Evolutionary conservation across 768 basidiomycete genomes (phyloP).

Genomic region (Boletus huronensis): DNA sequence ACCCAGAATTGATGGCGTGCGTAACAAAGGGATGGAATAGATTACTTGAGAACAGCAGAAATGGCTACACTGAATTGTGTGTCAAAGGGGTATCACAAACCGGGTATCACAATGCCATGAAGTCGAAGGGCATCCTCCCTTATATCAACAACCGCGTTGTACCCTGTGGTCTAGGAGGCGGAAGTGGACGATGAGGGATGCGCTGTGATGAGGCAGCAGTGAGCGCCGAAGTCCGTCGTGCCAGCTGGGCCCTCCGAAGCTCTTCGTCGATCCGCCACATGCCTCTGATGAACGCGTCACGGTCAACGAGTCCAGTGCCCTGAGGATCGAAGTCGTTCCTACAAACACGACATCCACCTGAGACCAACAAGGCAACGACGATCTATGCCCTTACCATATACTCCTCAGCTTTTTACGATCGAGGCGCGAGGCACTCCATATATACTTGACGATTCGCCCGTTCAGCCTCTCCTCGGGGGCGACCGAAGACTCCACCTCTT

Average conservation of each 20-base stretch:
- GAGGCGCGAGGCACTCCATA: slow-evolving; percentile 64
- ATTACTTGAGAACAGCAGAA: slow-evolving; percentile 2
- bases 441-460: slow-evolving; percentile 51
- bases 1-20: neutral
- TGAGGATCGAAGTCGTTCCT: slow-evolving; percentile 72
- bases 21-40: slow-evolving; percentile 11
- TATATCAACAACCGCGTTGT: slow-evolving; percentile 13
- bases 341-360: slow-evolving; percentile 1
- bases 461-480: slow-evolving; percentile 48
- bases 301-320: slow-evolving; percentile 53
- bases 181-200: slow-evolving; percentile 32
- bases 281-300: slow-evolving; percentile 66
- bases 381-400: slow-evolving; percentile 56
- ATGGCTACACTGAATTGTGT: neutral
- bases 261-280: slow-evolving; percentile 91
- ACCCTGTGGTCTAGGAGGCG: slow-evolving; percentile 17
- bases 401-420: slow-evolving; percentile 48
- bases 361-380: neutral
- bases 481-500: slow-evolving; percentile 23
- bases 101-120: slow-evolving; percentile 11
- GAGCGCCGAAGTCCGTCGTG: slow-evolving; percentile 30
- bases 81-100: slow-evolving; percentile 19
- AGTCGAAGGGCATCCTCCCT: neutral
- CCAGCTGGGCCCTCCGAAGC: slow-evolving; percentile 55
- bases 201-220: slow-evolving; percentile 33